Evolutionary conservation across 1,284 basidiomycete species (phyloP), one percentile per base, ranked within the genome.

Genomic region (Inonotus obliquus): DNA sequence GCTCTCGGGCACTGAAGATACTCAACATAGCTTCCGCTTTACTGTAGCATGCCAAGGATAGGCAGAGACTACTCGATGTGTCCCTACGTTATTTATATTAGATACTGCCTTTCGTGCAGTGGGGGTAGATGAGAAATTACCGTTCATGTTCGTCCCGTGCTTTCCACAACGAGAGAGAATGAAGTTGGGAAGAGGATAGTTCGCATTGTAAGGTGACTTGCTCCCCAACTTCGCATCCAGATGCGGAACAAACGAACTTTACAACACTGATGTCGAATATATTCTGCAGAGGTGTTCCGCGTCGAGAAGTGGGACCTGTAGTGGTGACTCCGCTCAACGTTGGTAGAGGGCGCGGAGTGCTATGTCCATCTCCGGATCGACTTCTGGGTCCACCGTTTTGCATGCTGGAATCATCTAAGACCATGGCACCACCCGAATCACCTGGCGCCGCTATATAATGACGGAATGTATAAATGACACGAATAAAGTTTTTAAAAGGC

Each of bases 21-120:
- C 52, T 17, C 25, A 49, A 21, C n/a, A 48, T 17, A 9, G 54
- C 27, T 10, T 63, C 51, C 17, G 49, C 39, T 9, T 47, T 23
- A 19, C 29, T 57, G 23, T 63, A 60, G 29, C 62, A 63, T 29
- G 59, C 58, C 29, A 63, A 48, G 19, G 62, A 63, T 14, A 63
- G 48, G 45, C 62, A 63, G 19, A 56, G 29, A 13, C 58, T 48
- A 29, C 41, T 44, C 11, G 57, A 27, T 4, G 35, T 5, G 35
- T 55, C 37, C 19, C 52, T 54, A 35, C 11, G 14, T 11, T 19
- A 25, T 49, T 25, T 10, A 10, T 27, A 25, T 49, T 27, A 49
- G 27, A 49, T n/a, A 14, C 27, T 6, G 10, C 23, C 21, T 21
- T 49, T 25, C n/a, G 13, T 32, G n/a, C n/a, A n/a, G 2, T n/a